A percentile compares a stretch with the other conserved stretches of the same genome.
phyloP scores from a whole-genome alignment of 495 filamentous ascomycete species.

The Cercophora samala region DNA sequence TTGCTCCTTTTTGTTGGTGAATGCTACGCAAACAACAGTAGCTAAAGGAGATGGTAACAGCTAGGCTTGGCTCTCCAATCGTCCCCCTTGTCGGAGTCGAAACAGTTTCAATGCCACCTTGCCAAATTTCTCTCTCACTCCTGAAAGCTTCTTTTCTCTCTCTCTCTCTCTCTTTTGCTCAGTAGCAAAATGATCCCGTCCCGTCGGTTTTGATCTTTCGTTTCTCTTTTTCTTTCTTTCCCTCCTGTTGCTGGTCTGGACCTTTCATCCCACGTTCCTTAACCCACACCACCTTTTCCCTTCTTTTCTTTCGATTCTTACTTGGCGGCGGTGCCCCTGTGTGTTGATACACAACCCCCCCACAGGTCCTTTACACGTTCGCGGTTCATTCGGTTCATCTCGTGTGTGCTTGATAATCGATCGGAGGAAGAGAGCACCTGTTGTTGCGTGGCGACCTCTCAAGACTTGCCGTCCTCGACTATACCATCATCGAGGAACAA shows the following conservation, averaged over 20 bases:
- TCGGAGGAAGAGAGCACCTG: not conserved
- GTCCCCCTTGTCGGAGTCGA: conserved; percentile 12
- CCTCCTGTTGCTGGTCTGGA: conserved; percentile 7
- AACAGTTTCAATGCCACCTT: conserved; percentile 9
- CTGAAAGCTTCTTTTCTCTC: conserved; percentile 12
- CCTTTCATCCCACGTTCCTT: conserved; percentile 14
- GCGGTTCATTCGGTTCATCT: not conserved
- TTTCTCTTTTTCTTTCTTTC: conserved; percentile 22
- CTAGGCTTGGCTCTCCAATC: not conserved
- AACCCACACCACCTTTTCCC: conserved; percentile 12
- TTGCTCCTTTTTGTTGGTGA: not conserved
- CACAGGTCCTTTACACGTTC: conserved; percentile 8
- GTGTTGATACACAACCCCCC: conserved; percentile 10
- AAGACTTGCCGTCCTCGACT: no score
- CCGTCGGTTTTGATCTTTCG: conserved; percentile 24
- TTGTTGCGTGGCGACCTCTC: not conserved
- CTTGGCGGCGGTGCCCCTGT: conserved; percentile 9
- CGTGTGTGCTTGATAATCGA: not conserved
- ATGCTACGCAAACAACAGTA: not conserved
- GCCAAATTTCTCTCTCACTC: conserved; percentile 16
- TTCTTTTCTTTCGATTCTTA: conserved; percentile 11
- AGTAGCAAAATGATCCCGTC: conserved; percentile 16
- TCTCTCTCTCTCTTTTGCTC: conserved; percentile 12
- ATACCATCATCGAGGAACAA: conserved; percentile 16
- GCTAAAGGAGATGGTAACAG: not conserved